Evolutionary conservation across 2,329 filamentous ascomycete species (phyloP).

Genomic region (Fusarium praegraminearum): DNA sequence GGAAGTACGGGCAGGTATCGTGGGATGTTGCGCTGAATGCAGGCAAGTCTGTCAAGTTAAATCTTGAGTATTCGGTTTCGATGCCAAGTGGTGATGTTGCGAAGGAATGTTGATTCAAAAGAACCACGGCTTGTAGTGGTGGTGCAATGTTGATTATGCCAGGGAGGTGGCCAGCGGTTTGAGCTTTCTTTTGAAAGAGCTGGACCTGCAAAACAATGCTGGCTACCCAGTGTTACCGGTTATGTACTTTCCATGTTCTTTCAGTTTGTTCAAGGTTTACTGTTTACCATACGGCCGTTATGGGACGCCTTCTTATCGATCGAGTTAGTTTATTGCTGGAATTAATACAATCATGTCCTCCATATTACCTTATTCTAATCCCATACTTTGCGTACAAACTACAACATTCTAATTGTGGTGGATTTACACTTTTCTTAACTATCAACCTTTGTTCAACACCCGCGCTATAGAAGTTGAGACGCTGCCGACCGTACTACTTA

Average conservation of each 20-base stretch:
- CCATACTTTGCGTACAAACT: neutral
- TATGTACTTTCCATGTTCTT: neutral
- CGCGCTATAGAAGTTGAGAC: neutral
- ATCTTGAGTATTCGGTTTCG: slow-evolving; percentile 71
- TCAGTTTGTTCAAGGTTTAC: neutral
- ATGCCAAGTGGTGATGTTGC: slow-evolving; percentile 63
- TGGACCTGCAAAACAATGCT: neutral
- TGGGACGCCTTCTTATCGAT: no score
- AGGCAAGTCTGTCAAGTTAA: slow-evolving; percentile 67
- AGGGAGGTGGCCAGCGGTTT: neutral
- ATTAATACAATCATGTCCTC: neutral
- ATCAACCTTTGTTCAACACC: neutral
- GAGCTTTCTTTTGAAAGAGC: no score
- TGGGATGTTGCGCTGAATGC: slow-evolving; percentile 71
- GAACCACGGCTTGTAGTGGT: neutral
- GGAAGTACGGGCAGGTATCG: slow-evolving; percentile 67
- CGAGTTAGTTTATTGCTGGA: neutral
- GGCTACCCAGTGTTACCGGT: neutral
- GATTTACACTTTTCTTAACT: neutral
- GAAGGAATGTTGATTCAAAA: slow-evolving; percentile 38
- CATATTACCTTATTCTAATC: neutral
- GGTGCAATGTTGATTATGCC: neutral
- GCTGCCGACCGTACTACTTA: no score
- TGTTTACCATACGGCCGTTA: neutral
- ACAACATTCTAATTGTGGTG: neutral